These are phyloP conservation scores for Neckera pumila DNA, from an alignment of 225 moss, liverwort and hornwort genomes.

Conservation along the genomic window DNA sequence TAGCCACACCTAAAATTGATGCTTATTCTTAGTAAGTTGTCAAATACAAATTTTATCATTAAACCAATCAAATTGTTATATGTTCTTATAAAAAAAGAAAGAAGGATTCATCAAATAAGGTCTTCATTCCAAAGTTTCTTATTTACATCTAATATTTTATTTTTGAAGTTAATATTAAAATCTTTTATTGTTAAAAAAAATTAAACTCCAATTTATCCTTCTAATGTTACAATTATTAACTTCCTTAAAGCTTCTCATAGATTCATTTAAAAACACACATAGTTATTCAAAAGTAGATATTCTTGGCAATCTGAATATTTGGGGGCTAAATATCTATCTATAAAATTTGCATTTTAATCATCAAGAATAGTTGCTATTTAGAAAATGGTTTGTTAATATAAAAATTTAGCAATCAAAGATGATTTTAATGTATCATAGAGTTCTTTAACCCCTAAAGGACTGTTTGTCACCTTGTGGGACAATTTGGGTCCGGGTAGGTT, in stretches of 20 bases:
- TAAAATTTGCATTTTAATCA: not conserved
- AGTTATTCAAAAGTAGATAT: not conserved
- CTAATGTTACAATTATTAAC: not conserved
- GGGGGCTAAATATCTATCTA: rapidly evolving
- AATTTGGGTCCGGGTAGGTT: no score
- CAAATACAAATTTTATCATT: not conserved
- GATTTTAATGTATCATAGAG: not conserved
- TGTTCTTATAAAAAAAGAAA: not conserved
- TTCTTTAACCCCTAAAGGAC: no score
- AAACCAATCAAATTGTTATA: not conserved
- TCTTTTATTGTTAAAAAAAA: not conserved
- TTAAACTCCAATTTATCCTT: not conserved
- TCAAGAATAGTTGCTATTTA: not conserved
- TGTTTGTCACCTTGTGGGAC: no score
- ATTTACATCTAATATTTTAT: not conserved
- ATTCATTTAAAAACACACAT: not conserved
- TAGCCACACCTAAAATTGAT: not conserved
- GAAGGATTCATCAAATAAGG: not conserved
- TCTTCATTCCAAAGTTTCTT: not conserved
- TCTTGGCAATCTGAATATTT: not conserved
- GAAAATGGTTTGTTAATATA: not conserved
- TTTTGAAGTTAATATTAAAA: not conserved
- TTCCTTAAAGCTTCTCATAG: not conserved
- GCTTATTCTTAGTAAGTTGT: not conserved
- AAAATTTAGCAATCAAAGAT: not conserved